Evolutionary conservation across 257 asterid genomes (phyloP), one percentile per base, ranked within the genome.

Genomic region (Thymus mandschuricus): DNA sequence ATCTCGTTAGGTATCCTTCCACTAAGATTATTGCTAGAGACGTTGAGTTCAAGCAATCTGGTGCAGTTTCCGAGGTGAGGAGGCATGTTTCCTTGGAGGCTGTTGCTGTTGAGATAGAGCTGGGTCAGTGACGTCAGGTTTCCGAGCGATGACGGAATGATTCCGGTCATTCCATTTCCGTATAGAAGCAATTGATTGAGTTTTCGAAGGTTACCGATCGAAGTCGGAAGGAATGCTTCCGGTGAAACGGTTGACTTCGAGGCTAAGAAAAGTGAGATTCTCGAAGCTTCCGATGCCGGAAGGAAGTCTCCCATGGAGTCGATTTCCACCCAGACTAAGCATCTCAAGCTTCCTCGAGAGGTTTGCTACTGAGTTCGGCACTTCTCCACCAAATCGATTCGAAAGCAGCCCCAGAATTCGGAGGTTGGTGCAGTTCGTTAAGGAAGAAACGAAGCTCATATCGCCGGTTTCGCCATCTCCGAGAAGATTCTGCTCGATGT

Each of bases 341-440:
- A 45, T 52, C 13, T 44, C 30, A 12, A 83, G 85, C 5, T 55
- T 52, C 12, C 58, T 68, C 1, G 85, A 77, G 13, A 83, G 85
- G 69, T 83, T 83, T 13, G 70, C 75, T 13, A 83, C 56, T 30
- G 87, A 58, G 3, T 2, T n/a, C 1, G 87, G 81, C 3, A 83
- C 15, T 29, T 71, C 34, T 3, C 81, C 87, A 28, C 80, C 69
- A 15, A 83, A 68, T n/a, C 50, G 33, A 21, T 75, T 78, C 10
- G 55, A 6, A 0, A 45, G 56, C 11, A 80, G 60, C 46, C 79
- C 78, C 15, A 80, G 46, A 50, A 56, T 8, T 50, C 38, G 40
- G 10, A 83, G 71, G n/a, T 69, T 52, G 4, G 80, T 68, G 80
- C 83, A 81, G 51, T 83, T 83, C 10, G 71, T 66, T 30, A 83